These are phyloP conservation scores for Fusarium armeniacum DNA, from an alignment of 2,329 filamentous ascomycete species.

Conservation along the genomic window DNA sequence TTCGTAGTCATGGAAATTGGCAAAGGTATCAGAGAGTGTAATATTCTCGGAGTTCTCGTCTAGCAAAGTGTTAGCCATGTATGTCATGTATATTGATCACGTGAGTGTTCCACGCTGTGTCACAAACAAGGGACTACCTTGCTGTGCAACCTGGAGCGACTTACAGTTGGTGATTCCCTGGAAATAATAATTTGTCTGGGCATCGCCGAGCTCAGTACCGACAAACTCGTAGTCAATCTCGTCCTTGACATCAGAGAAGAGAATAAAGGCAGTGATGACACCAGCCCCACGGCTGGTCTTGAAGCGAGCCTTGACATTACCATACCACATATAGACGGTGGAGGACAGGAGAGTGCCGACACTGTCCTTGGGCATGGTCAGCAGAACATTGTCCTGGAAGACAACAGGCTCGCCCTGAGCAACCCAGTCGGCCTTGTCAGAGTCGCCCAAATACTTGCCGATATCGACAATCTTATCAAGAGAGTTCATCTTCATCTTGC, in stretches of 20 bases:
- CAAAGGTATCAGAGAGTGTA: conserved; percentile 76
- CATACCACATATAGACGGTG: conserved; percentile 96
- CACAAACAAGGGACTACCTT: conserved; percentile 16
- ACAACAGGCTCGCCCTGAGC: conserved; percentile 80
- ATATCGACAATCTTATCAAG: conserved; percentile 78
- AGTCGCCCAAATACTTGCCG: conserved; percentile 87
- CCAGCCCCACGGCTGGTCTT: conserved; percentile 87
- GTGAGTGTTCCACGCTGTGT: conserved; percentile 14
- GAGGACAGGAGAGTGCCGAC: conserved; percentile 88
- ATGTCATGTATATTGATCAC: conserved; percentile 16
- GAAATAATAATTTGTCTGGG: conserved; percentile 97
- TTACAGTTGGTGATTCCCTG: conserved; percentile 92
- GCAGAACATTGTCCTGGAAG: conserved; percentile 77
- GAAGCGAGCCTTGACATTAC: conserved; percentile 86
- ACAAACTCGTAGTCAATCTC: conserved; percentile 99
- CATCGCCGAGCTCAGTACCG: conserved; percentile 80
- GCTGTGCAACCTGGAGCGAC: conserved; percentile 52
- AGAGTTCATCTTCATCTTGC: conserved; percentile 79
- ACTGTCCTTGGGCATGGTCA: conserved; percentile 90
- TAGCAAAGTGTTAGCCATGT: conserved; percentile 54
- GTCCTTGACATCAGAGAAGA: conserved; percentile 95
- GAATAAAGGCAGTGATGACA: conserved; percentile 97
- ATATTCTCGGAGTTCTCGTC: conserved; percentile 83
- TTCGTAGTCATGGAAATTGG: conserved; percentile 89
- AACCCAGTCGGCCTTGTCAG: conserved; percentile 87